These are phyloP conservation scores for Zostera marina DNA, from an alignment of 116 monocot species.

Conservation along the genomic window DNA sequence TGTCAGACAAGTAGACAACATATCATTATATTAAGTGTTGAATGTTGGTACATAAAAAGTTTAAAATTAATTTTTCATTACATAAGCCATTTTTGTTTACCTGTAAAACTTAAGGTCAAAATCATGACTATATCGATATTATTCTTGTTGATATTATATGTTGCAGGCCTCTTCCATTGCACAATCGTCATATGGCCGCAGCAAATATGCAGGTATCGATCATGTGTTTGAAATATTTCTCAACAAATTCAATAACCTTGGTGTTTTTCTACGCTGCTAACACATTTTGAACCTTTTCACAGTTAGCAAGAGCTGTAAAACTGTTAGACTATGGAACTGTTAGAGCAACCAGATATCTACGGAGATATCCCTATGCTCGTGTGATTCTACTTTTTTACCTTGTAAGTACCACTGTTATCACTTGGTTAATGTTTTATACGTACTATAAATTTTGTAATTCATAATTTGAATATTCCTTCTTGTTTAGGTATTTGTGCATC, in stretches of 20 bases:
- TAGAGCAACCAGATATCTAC: conserved; percentile 82
- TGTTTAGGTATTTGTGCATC: conserved; percentile 81
- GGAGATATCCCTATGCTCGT: conserved; percentile 86
- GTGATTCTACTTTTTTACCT: conserved; percentile 76
- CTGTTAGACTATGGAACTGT: conserved; percentile 87
- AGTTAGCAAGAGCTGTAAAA: conserved; percentile 90
- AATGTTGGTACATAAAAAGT: background rate
- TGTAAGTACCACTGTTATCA: conserved; percentile 22
- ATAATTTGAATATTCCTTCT: background rate
- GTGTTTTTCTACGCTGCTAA: background rate
- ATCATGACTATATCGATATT: background rate
- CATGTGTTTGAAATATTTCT: background rate
- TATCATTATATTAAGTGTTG: background rate
- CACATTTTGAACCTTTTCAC: conserved; percentile 10
- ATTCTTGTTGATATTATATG: background rate
- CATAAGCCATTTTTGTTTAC: background rate
- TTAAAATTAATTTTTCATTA: too few species aligned
- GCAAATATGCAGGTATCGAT: conserved; percentile 57
- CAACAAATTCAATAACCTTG: background rate
- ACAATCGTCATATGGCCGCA: conserved; percentile 69
- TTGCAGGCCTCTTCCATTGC: conserved; percentile 80
- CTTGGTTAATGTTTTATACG: background rate
- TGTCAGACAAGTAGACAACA: background rate
- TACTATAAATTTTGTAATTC: background rate
- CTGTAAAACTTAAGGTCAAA: background rate